Base-by-base conservation (phyloP, 2,329 filamentous ascomycete genomes). In the Hymenoscyphus fraxineus region DNA sequence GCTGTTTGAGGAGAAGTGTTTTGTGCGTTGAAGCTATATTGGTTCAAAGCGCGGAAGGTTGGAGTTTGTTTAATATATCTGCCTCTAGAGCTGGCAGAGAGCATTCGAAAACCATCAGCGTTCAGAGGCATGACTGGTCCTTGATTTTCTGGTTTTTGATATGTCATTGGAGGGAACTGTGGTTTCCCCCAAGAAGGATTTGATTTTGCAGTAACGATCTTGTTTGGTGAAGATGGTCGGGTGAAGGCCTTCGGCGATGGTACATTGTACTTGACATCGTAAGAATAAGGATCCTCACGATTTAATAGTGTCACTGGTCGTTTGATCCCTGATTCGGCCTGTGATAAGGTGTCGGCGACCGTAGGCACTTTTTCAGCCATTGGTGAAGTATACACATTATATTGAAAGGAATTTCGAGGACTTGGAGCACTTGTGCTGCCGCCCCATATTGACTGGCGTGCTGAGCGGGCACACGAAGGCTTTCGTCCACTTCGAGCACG, bases 171-270 rank as follows among this genome's bases (percentile, higher is more conserved):
- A 16, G 19, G 57, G 9, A 39, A 35, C 19, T 16, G 15, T 59
- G 32, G 35, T 12, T 35, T n/a, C 10, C 19, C 38, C 57, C 57
- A 59, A 1, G 40, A 7, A 19, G 31, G 32, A 41, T 35, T 41
- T 19, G 31, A 19, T 59, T 38, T 59, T 7, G 57, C 57, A 31
- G 38, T 35, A 22, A n/a, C 57, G 27, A 59, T 59, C 38, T 59
- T 35, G 13, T n/a, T 39, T 16, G 15, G 19, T 27, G 31, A 35
- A 27, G 27, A 12, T 16, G 35, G 57, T 38, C 32, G 57, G 27
- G 40, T 59, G 35, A 38, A 59, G 15, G 40, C 57, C 15, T 6
- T 35, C 32, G 32, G 32, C 9, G 32, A 4, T 35, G 32, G 32
- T 35, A 35, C 6, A 27, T 27, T 27, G 22, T 27, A 27, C 22